Evolutionary conservation across 495 filamentous ascomycete genomes (phyloP).

Genomic region (Xylaria bambusicola): DNA sequence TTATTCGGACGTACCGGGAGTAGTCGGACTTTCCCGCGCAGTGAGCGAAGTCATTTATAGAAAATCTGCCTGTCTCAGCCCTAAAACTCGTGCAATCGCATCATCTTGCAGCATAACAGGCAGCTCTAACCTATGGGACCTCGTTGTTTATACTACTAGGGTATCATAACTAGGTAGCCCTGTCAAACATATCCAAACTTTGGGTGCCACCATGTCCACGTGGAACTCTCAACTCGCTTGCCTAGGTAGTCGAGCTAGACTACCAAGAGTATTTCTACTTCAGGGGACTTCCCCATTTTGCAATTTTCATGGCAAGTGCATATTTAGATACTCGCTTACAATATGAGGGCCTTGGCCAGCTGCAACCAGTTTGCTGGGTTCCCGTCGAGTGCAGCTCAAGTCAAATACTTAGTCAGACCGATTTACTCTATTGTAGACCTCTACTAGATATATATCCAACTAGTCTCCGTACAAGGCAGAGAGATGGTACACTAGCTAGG

Average conservation of each 20-base stretch:
- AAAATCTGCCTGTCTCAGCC: slow-evolving; percentile 11
- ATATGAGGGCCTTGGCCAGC: too few relatives aligned
- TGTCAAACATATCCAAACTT: not conserved
- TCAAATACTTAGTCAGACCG: not conserved
- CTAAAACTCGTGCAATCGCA: not conserved
- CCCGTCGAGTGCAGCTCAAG: too few relatives aligned
- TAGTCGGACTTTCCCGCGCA: not conserved
- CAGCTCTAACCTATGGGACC: not conserved
- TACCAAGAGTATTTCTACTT: slow-evolving; percentile 2
- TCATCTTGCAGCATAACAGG: not conserved
- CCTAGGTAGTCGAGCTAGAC: not conserved
- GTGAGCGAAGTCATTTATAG: slow-evolving; percentile 8
- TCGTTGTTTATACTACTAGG: too few relatives aligned
- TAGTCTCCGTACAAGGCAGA: not conserved
- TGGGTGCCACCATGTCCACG: not conserved
- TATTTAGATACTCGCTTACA: too few relatives aligned
- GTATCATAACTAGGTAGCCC: too few relatives aligned
- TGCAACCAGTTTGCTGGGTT: too few relatives aligned
- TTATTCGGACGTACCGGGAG: not conserved
- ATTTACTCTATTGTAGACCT: too few relatives aligned
- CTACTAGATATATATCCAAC: not conserved
- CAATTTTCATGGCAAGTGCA: slow-evolving; percentile 2
- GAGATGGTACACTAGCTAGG: not conserved
- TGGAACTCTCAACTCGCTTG: not conserved
- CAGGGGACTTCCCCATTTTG: not conserved